Evolutionary conservation across 805 yeast genomes (phyloP).

Genomic region (Candida lessepsii): DNA sequence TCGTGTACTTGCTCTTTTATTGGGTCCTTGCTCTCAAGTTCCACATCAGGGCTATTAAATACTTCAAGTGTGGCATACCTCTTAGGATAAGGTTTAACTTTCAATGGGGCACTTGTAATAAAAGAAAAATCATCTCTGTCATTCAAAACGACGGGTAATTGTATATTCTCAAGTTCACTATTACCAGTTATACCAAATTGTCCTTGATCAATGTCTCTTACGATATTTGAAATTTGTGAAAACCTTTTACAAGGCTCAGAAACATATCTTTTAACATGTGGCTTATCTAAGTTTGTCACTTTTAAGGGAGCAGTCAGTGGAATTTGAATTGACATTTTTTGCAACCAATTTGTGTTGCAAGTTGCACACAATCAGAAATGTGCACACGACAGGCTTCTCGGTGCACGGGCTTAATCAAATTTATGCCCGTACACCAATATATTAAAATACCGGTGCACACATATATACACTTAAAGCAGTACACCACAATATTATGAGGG

Average conservation of each 20-base stretch:
- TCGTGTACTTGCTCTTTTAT: background rate
- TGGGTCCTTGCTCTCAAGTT: background rate
- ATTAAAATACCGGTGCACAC: too few relatives aligned
- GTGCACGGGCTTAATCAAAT: too few relatives aligned
- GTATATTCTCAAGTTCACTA: background rate
- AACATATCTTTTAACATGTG: background rate
- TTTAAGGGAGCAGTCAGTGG: conserved; percentile 2
- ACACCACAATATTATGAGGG: too few relatives aligned
- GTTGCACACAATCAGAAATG: conserved; percentile 3
- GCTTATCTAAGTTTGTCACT: too few relatives aligned
- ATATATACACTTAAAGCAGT: too few relatives aligned
- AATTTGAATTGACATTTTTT: conserved; percentile 3
- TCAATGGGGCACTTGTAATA: conserved; percentile 11
- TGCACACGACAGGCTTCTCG: too few relatives aligned
- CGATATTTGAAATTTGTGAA: background rate
- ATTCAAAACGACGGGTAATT: too few relatives aligned
- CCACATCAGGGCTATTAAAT: background rate
- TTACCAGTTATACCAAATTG: background rate
- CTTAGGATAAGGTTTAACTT: conserved; percentile 2
- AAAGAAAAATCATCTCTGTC: conserved; percentile 5
- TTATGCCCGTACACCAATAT: too few relatives aligned
- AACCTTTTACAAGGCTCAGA: conserved; percentile 6
- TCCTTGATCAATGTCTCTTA: background rate
- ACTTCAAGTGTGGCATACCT: conserved; percentile 2
- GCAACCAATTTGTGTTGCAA: conserved; percentile 7